Percentiles rank a stretch among this genome's conserved stretches.
These are phyloP conservation scores for Chlorella sp. DNA, from an alignment of 139 green algal species.

Conservation along the genomic window DNA sequence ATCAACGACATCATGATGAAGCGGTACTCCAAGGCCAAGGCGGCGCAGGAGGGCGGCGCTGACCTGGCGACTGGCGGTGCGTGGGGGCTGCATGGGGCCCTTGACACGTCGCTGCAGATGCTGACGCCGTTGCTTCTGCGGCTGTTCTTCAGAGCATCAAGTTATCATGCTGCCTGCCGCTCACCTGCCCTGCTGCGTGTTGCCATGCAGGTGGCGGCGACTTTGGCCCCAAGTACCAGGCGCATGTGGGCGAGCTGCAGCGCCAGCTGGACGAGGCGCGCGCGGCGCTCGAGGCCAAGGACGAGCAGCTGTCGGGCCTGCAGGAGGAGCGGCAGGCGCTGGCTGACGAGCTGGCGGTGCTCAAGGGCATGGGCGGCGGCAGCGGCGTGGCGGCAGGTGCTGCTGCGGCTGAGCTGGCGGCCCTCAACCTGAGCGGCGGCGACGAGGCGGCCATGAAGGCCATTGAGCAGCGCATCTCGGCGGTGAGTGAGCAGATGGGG, in stretches of 20 bases:
- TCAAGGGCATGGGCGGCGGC: slow-evolving; percentile 32
- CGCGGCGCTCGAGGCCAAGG: slow-evolving; percentile 55
- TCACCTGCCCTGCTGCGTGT: no score
- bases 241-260: slow-evolving; percentile 85
- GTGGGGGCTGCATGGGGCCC: no score
- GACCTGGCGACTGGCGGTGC: not conserved
- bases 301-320: slow-evolving; percentile 61
- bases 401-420: slow-evolving; percentile 2
- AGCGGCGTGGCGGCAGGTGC: slow-evolving; percentile 14
- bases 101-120: no score
- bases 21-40: slow-evolving; percentile 75
- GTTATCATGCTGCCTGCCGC: no score
- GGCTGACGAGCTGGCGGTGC: slow-evolving; percentile 60
- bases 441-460: slow-evolving; percentile 63
- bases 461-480: slow-evolving; percentile 53
- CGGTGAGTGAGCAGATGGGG: not conserved
- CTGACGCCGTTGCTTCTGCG: no score
- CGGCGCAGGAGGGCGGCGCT: slow-evolving; percentile 44
- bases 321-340: slow-evolving; percentile 62
- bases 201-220: slow-evolving; percentile 50
- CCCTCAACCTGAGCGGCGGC: slow-evolving; percentile 36
- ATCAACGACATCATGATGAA: slow-evolving; percentile 99
- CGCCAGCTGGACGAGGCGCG: slow-evolving; percentile 77
- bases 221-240: slow-evolving; percentile 91
- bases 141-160: no score